Percentiles rank a stretch among this genome's conserved stretches.
Evolutionary conservation across 164 flowering plant species (phyloP).

Genomic region (Aristolochia contorta): DNA sequence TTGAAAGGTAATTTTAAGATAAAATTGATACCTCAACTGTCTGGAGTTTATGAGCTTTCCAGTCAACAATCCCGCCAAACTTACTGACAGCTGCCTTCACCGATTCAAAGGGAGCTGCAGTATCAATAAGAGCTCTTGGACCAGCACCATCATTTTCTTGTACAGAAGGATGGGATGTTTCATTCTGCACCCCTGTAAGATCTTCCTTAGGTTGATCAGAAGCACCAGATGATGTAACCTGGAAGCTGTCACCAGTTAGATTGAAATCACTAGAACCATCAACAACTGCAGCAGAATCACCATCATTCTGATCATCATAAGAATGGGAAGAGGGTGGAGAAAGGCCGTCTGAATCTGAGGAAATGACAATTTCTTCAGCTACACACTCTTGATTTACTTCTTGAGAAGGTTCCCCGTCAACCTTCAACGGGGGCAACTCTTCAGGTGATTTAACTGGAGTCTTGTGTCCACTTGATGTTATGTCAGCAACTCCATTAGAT

Average conservation of each 20-base stretch:
- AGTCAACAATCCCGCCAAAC: conserved; percentile 90
- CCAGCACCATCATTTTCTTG: conserved; percentile 12
- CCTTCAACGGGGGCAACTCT: too few relatives aligned
- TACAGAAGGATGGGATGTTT: conserved; percentile 8
- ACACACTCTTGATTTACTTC: too few relatives aligned
- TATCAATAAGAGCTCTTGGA: conserved; percentile 53
- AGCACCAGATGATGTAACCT: conserved; percentile 11
- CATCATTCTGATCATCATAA: neutral
- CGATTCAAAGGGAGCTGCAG: conserved; percentile 86
- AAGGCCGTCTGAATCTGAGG: neutral
- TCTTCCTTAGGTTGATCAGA: conserved; percentile 13
- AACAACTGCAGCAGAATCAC: conserved; percentile 1
- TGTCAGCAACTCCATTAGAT: conserved; percentile 4
- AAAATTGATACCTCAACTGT: conserved; percentile 56
- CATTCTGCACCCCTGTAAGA: conserved; percentile 9
- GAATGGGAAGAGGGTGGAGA: neutral
- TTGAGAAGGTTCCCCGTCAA: too few relatives aligned
- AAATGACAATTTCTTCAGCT: neutral
- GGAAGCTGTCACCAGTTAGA: conserved; percentile 5
- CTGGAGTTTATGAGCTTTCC: conserved; percentile 84
- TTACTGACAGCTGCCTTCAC: conserved; percentile 86
- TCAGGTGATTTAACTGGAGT: conserved; percentile 5
- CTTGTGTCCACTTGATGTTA: conserved; percentile 7
- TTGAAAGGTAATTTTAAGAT: neutral
- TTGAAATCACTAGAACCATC: conserved; percentile 7